phyloP scores from a whole-genome alignment of 139 green algal species.

The Chlamydomonas schloesseri region DNA sequence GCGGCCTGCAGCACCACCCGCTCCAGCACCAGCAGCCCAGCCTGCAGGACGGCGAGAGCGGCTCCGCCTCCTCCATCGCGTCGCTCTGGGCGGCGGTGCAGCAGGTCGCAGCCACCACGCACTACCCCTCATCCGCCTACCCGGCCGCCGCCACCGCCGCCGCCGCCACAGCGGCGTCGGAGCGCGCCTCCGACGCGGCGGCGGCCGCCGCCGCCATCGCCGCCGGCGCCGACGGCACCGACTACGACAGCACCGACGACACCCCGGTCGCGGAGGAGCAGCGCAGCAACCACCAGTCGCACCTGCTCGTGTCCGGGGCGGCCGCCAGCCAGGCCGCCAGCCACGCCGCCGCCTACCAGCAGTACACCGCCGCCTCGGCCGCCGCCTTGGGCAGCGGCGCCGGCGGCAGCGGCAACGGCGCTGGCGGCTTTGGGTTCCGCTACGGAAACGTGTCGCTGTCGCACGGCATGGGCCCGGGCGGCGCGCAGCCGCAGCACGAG shows the following conservation, averaged over 20 bases:
- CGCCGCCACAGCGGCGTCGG: no score
- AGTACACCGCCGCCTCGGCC: background rate
- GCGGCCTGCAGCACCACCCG: background rate
- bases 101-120: no score
- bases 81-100: slow-evolving; percentile 8
- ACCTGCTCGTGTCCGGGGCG: background rate
- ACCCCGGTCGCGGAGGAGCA: background rate
- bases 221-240: background rate
- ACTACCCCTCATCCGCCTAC: no score
- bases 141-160: no score
- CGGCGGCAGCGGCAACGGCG: background rate
- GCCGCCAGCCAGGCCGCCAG: background rate
- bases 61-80: background rate
- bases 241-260: slow-evolving; percentile 35
- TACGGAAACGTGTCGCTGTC: no score
- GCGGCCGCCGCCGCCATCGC: background rate
- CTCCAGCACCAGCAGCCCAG: background rate
- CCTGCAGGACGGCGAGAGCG: background rate
- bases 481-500: no score
- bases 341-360: background rate
- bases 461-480: no score
- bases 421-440: no score
- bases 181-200: no score
- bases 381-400: no score
- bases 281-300: background rate